These are phyloP conservation scores for Hordeum vulgare DNA, from an alignment of 176 grass and related monocot genomes.

Conservation along the genomic window MorexV3_pseudomolecules_assembly NC_058519.1:25341109-25341608, in stretches of 20 bases:
- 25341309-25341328: slow-evolving; percentile 91
- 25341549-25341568: slow-evolving; percentile 90
- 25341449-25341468: slow-evolving; percentile 90
- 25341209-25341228: slow-evolving; percentile 90
- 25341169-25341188: slow-evolving; percentile 93
- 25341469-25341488: slow-evolving; percentile 90
- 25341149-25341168: slow-evolving; percentile 61
- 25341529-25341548: slow-evolving; percentile 95
- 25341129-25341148: slow-evolving; percentile 98
- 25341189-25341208: slow-evolving; percentile 93
- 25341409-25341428: slow-evolving; percentile 91
- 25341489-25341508: slow-evolving; percentile 77
- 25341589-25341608: slow-evolving; percentile 79
- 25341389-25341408: slow-evolving; percentile 93
- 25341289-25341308: slow-evolving; percentile 85
- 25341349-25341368: slow-evolving; percentile 87
- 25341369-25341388: slow-evolving; percentile 77
- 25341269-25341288: slow-evolving; percentile 81
- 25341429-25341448: slow-evolving; percentile 81
- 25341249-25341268: slow-evolving; percentile 96
- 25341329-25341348: slow-evolving; percentile 93
- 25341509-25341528: slow-evolving; percentile 93
- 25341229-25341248: slow-evolving; percentile 83
- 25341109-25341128: slow-evolving; percentile 89
- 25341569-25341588: slow-evolving; percentile 90